Percentiles rank a stretch among this genome's conserved stretches.
Evolutionary conservation across 2,329 filamentous ascomycete species (phyloP).

Genomic region (Tolypocladium endophyticum): DNA sequence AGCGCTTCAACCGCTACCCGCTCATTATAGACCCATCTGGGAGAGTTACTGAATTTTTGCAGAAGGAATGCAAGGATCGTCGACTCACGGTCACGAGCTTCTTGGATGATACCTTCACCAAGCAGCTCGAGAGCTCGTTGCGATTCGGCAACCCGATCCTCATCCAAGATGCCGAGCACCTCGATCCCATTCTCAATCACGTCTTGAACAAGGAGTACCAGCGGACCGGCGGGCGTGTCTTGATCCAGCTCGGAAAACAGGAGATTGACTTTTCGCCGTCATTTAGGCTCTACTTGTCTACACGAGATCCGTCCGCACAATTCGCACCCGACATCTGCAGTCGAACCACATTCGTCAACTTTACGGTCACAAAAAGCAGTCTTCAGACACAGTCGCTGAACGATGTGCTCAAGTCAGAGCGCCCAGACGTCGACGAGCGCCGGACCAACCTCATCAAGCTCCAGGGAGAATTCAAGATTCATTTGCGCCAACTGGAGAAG

Average conservation of each 20-base stretch:
- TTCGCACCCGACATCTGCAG: slow-evolving; percentile 97
- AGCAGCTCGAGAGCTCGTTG: slow-evolving; percentile 91
- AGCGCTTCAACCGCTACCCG: slow-evolving; percentile 96
- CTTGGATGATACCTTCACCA: slow-evolving; percentile 94
- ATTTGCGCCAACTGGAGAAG: slow-evolving; percentile 91
- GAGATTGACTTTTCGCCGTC: slow-evolving; percentile 98
- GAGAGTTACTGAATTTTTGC: slow-evolving; percentile 85
- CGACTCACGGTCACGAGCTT: slow-evolving; percentile 96
- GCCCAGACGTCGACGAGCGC: slow-evolving; percentile 92
- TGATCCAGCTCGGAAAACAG: slow-evolving; percentile 96
- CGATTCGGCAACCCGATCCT: slow-evolving; percentile 97
- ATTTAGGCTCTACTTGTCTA: slow-evolving; percentile 92
- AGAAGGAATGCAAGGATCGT: slow-evolving; percentile 87
- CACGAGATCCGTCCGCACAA: slow-evolving; percentile 86
- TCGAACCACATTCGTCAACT: slow-evolving; percentile 97
- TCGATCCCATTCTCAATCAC: slow-evolving; percentile 95
- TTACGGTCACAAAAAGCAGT: slow-evolving; percentile 97
- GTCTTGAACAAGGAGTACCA: slow-evolving; percentile 99
- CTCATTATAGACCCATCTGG: slow-evolving; percentile 97
- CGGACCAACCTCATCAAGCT: slow-evolving; percentile 96
- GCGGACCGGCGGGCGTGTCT: slow-evolving; percentile 91
- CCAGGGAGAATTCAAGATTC: slow-evolving; percentile 98
- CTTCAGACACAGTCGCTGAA: slow-evolving; percentile 96
- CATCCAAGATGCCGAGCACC: slow-evolving; percentile 94
- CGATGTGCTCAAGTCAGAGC: slow-evolving; percentile 92